Evolutionary conservation across 495 filamentous ascomycete genomes (phyloP).

Genomic region (Massariosphaeria phaeospora): DNA sequence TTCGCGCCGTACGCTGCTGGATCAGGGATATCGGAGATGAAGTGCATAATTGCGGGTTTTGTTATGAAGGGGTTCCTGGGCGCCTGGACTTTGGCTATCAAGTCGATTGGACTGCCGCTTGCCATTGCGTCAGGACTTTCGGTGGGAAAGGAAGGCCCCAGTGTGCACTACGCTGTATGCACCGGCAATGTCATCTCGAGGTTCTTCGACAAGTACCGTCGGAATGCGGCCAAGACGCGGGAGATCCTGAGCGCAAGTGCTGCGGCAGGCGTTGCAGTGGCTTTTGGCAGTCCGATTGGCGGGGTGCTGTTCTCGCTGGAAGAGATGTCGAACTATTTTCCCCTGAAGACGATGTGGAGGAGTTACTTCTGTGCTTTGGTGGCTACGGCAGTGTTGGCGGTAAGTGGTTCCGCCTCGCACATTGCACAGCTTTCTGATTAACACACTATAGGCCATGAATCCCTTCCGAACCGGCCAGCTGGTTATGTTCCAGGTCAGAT

Average conservation of each 20-base stretch:
- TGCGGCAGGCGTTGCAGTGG: slow-evolving; percentile 91
- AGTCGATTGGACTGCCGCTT: slow-evolving; percentile 84
- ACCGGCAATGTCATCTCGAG: slow-evolving; percentile 95
- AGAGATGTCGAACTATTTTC: slow-evolving; percentile 98
- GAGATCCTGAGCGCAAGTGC: slow-evolving; percentile 94
- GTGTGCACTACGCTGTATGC: slow-evolving; percentile 96
- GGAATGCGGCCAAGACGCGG: slow-evolving; percentile 88
- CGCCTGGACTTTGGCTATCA: slow-evolving; percentile 87
- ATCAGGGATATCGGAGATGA: slow-evolving; percentile 97
- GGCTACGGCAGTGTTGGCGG: slow-evolving; percentile 84
- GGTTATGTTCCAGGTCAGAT: slow-evolving; percentile 98
- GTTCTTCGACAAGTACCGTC: slow-evolving; percentile 87
- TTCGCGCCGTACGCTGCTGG: slow-evolving; percentile 97
- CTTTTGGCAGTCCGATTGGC: slow-evolving; percentile 95
- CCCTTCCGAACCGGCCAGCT: slow-evolving; percentile 96
- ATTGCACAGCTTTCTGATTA: not conserved
- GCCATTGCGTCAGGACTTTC: slow-evolving; percentile 93
- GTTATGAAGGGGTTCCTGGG: slow-evolving; percentile 98
- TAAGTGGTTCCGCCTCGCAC: slow-evolving; percentile 39
- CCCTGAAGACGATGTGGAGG: slow-evolving; percentile 95
- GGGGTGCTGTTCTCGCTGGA: slow-evolving; percentile 95
- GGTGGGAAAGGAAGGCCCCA: slow-evolving; percentile 95
- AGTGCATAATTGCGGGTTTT: slow-evolving; percentile 99
- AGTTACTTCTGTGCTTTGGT: slow-evolving; percentile 98
- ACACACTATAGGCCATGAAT: slow-evolving; percentile 66